Conservation (phyloP, 83 land plant genomes). For the Picea engelmannii region DNA sequence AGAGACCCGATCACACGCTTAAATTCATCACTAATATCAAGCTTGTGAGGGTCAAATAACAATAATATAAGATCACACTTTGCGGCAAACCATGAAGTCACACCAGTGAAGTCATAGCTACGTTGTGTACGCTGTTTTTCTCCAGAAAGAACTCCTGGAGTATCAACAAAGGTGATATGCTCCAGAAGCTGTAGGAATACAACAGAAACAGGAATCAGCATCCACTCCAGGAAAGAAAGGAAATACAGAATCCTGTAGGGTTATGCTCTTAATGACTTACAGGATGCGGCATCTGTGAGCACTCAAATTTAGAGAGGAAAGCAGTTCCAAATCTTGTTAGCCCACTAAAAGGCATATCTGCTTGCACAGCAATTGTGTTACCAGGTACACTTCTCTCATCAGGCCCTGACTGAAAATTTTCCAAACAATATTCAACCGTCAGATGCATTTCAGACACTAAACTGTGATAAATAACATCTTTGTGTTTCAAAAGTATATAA, state of each 20-base stretch:
- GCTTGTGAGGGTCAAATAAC: conserved; percentile 50
- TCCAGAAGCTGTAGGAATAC: no score
- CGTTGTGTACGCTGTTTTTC: conserved; percentile 93
- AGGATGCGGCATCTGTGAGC: conserved; percentile 95
- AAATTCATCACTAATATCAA: conserved; percentile 54
- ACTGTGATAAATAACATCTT: no score
- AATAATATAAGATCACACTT: conserved; percentile 46
- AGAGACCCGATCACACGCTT: conserved; percentile 41
- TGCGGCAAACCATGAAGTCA: conserved; percentile 45
- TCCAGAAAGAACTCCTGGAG: conserved; percentile 95
- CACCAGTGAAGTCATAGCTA: conserved; percentile 71
- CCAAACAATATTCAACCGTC: no score
- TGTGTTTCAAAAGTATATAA: no score
- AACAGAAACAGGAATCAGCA: no score
- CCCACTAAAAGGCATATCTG: conserved; percentile 92
- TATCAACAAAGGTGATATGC: conserved; percentile 90
- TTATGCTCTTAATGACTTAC: no score
- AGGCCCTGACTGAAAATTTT: conserved; percentile 74
- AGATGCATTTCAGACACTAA: no score
- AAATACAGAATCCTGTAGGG: no score
- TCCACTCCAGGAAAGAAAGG: no score
- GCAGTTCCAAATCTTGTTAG: conserved; percentile 90
- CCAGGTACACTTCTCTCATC: conserved; percentile 96
- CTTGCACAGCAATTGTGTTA: conserved; percentile 91
- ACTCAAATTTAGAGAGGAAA: conserved; percentile 93